phyloP scores from a whole-genome alignment of 768 basidiomycete species.

The Phylloporus rhodoxanthus region DNA sequence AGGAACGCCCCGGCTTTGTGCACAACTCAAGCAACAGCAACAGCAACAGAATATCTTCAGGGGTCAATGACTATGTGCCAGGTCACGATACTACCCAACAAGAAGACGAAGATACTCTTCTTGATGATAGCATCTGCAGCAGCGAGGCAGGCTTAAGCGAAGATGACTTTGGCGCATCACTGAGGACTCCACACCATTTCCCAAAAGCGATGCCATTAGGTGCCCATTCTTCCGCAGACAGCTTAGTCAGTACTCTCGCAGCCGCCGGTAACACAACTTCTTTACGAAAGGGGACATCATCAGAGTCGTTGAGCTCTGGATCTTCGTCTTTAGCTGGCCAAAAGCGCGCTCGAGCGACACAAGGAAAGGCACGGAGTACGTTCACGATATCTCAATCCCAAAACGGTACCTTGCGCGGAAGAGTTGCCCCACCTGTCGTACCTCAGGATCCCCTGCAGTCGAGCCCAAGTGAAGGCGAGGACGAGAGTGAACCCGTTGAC shows the following conservation, averaged over 20 bases:
- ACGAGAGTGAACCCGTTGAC: slow-evolving; percentile 9
- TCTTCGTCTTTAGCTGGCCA: slow-evolving; percentile 36
- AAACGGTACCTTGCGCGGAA: slow-evolving; percentile 27
- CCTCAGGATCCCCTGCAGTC: slow-evolving; percentile 15
- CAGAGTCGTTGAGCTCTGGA: slow-evolving; percentile 38
- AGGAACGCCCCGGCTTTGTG: slow-evolving; percentile 55
- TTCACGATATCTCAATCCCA: slow-evolving; percentile 9
- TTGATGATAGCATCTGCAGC: slow-evolving; percentile 23
- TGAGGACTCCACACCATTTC: slow-evolving; percentile 52
- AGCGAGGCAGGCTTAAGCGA: slow-evolving; percentile 30
- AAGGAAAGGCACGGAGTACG: slow-evolving; percentile 1
- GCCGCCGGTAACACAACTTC: slow-evolving; percentile 36
- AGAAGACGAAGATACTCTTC: slow-evolving; percentile 17
- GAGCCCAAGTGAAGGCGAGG: slow-evolving; percentile 20
- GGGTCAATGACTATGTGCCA: slow-evolving; percentile 34
- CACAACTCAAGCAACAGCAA: slow-evolving; percentile 66
- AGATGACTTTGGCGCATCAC: slow-evolving; percentile 61
- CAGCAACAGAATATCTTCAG: slow-evolving; percentile 29
- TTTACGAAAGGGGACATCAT: slow-evolving; percentile 35
- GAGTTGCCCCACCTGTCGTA: slow-evolving; percentile 2
- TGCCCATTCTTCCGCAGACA: slow-evolving; percentile 23
- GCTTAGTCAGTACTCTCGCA: slow-evolving; percentile 32
- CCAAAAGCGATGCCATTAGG: slow-evolving; percentile 16
- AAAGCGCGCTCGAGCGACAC: slow-evolving; percentile 32
- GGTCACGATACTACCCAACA: slow-evolving; percentile 1